These are phyloP conservation scores for Parastagonospora nodorum DNA, from an alignment of 2,329 filamentous ascomycete species.

Conservation along the genomic window DNA sequence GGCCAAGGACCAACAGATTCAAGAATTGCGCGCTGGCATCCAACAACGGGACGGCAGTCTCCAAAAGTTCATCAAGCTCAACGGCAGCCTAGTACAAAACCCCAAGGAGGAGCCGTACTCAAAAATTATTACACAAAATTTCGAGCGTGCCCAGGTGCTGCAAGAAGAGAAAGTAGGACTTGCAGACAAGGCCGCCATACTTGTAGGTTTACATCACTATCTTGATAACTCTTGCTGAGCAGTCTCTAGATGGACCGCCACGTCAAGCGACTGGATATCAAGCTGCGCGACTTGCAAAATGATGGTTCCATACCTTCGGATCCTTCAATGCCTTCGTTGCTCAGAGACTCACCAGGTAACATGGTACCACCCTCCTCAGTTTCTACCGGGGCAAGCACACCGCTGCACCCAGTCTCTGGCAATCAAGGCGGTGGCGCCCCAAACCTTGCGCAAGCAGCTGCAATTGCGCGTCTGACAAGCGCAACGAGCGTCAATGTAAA, in stretches of 20 bases:
- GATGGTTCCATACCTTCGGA: conserved; percentile 65
- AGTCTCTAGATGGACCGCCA: conserved; percentile 60
- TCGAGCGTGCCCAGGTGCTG: conserved; percentile 69
- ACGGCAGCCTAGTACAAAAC: conserved; percentile 74
- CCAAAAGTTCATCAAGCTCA: conserved; percentile 79
- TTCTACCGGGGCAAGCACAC: conserved; percentile 52
- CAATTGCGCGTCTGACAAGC: conserved; percentile 49
- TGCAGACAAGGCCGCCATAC: conserved; percentile 65
- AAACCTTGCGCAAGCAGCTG: conserved; percentile 56
- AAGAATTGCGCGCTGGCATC: conserved; percentile 71
- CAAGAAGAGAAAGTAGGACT: conserved; percentile 77
- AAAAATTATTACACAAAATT: conserved; percentile 70
- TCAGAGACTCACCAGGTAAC: conserved; percentile 55
- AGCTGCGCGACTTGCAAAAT: conserved; percentile 63
- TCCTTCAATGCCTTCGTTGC: conserved; percentile 63
- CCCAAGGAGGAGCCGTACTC: conserved; percentile 74
- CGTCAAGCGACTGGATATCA: conserved; percentile 66
- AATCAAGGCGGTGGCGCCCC: conserved; percentile 60
- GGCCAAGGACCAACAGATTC: conserved; percentile 75
- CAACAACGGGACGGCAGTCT: conserved; percentile 74
- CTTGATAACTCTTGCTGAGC: conserved; percentile 15
- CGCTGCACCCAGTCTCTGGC: conserved; percentile 61
- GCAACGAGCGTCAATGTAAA: conserved; percentile 42
- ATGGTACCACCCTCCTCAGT: conserved; percentile 55
- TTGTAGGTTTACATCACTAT: conserved; percentile 53